These are phyloP conservation scores for Rhodotorula glutinis DNA, from an alignment of 1,284 basidiomycete genomes.

Conservation along the genomic window DNA sequence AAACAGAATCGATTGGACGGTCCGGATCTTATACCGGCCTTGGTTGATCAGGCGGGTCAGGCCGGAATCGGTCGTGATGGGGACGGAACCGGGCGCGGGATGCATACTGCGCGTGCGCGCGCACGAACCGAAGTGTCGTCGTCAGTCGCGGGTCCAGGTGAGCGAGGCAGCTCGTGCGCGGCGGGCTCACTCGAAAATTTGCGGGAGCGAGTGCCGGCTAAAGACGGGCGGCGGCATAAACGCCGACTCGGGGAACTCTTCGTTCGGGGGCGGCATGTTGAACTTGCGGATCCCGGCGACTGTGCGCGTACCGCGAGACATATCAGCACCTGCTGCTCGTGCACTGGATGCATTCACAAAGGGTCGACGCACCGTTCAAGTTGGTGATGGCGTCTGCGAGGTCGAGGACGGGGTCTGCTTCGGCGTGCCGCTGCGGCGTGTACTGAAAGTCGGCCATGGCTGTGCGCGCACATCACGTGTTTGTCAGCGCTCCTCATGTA, in stretches of 20 bases:
- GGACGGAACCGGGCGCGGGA: constrained; percentile 44
- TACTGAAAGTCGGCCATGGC: constrained; percentile 91
- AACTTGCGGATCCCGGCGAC: constrained; percentile 36
- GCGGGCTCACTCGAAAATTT: constrained; percentile 66
- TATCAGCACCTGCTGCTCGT: too few relatives aligned
- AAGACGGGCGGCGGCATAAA: constrained; percentile 80
- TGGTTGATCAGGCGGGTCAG: constrained; percentile 64
- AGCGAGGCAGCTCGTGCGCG: background rate
- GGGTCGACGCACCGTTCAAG: constrained; percentile 70
- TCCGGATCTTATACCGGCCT: constrained; percentile 72
- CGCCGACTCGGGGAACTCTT: constrained; percentile 48
- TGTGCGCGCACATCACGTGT: constrained; percentile 46
- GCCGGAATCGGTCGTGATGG: constrained; percentile 61
- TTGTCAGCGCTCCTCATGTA: background rate
- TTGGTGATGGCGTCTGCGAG: constrained; percentile 68
- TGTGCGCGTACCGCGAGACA: background rate
- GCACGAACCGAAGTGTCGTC: background rate
- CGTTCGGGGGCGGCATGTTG: constrained; percentile 30
- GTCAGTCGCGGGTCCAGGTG: background rate
- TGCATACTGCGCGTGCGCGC: constrained; percentile 62
- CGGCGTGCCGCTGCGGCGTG: constrained; percentile 56
- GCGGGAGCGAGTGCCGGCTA: constrained; percentile 69
- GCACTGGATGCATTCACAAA: too few relatives aligned
- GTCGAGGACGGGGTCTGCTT: constrained; percentile 63
- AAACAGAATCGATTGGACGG: constrained; percentile 66